phyloP scores from a whole-genome alignment of 441 rosid species.

The Euphorbia celastroides region DNA sequence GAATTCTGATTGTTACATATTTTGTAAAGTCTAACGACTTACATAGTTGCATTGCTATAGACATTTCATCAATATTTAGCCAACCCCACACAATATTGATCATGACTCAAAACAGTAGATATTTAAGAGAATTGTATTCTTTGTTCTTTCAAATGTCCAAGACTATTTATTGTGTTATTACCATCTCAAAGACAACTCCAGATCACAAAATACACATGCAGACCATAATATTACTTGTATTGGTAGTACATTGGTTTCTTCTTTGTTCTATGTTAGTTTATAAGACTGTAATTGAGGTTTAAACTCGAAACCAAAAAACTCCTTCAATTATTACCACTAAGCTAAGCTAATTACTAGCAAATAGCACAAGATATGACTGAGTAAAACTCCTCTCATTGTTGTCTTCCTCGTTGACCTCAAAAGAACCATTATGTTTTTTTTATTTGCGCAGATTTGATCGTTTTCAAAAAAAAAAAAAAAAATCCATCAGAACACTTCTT shows the following conservation, averaged over 20 bases:
- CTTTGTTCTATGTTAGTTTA: background rate
- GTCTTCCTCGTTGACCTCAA: background rate
- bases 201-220: background rate
- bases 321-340: background rate
- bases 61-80: too few species aligned
- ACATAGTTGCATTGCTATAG: too few species aligned
- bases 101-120: too few species aligned
- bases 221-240: background rate
- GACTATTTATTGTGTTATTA: background rate
- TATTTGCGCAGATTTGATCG: background rate
- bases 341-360: background rate
- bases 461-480: too few species aligned
- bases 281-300: background rate
- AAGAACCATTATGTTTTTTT: too few species aligned
- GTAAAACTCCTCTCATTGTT: background rate
- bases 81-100: too few species aligned
- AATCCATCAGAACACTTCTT: background rate
- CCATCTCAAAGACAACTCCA: background rate
- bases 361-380: background rate
- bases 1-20: too few species aligned
- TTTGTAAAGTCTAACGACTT: too few species aligned
- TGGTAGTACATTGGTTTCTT: background rate
- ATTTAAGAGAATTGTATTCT: too few species aligned
- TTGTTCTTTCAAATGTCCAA: too few species aligned
- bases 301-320: background rate